Evolutionary conservation across 2,329 filamentous ascomycete genomes (phyloP).

Genomic region (Phyllosticta citrichinensis): DNA sequence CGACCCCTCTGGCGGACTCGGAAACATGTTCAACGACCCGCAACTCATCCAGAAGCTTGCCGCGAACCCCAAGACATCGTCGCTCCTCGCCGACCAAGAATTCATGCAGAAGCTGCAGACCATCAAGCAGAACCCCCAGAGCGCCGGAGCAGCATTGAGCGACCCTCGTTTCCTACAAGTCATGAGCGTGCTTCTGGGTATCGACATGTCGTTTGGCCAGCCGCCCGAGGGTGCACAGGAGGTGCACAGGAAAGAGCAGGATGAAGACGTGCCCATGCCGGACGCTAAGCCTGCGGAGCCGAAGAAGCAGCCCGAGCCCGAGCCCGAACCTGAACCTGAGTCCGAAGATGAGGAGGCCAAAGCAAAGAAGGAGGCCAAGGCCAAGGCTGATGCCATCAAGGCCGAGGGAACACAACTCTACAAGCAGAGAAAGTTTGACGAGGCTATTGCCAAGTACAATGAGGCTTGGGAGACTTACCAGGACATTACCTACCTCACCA

Average conservation of each 20-base stretch:
- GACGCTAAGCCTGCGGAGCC: slow-evolving; percentile 48
- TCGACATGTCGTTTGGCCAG: slow-evolving; percentile 71
- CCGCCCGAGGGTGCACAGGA: slow-evolving; percentile 37
- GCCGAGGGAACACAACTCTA: slow-evolving; percentile 86
- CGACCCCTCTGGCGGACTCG: slow-evolving; percentile 67
- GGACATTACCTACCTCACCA: slow-evolving; percentile 97
- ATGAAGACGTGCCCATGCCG: slow-evolving; percentile 70
- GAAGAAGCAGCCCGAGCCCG: slow-evolving; percentile 50
- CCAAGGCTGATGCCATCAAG: slow-evolving; percentile 90
- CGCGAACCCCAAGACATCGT: slow-evolving; percentile 83
- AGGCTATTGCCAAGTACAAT: slow-evolving; percentile 85
- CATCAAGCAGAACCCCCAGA: slow-evolving; percentile 70
- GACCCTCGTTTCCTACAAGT: slow-evolving; percentile 92
- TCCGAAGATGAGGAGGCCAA: slow-evolving; percentile 71
- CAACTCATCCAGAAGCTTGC: slow-evolving; percentile 84
- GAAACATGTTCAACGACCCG: slow-evolving; percentile 89
- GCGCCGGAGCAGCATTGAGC: slow-evolving; percentile 68
- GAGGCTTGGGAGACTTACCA: slow-evolving; percentile 93
- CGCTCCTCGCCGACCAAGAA: slow-evolving; percentile 65
- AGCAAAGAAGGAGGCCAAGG: slow-evolving; percentile 83
- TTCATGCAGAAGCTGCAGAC: slow-evolving; percentile 89
- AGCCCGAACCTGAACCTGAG: slow-evolving; percentile 50
- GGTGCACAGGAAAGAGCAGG: slow-evolving; percentile 37
- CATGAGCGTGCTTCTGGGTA: slow-evolving; percentile 83
- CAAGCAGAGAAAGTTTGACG: slow-evolving; percentile 96